Evolutionary conservation across 1,284 basidiomycete genomes (phyloP).

Genomic region (Coniophora puteana): DNA sequence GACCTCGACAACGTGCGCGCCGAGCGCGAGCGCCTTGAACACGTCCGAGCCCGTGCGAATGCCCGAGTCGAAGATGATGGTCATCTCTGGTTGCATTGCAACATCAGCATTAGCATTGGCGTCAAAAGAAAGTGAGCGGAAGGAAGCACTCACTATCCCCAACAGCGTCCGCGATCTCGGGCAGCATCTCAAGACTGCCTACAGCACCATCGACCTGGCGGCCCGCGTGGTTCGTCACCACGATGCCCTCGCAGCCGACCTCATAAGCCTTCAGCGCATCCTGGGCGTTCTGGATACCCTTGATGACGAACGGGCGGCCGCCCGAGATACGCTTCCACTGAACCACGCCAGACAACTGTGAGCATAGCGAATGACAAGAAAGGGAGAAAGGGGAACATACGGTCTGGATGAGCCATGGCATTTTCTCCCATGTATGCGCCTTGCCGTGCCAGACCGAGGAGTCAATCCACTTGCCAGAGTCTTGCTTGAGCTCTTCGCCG

Average conservation of each 20-base stretch:
- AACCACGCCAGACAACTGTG: background rate
- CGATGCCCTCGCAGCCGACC: conserved; percentile 54
- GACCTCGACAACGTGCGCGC: conserved; percentile 43
- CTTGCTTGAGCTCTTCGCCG: conserved; percentile 38
- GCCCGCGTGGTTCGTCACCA: conserved; percentile 60
- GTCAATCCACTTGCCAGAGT: conserved; percentile 54
- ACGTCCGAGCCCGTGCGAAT: conserved; percentile 53
- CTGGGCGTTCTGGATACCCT: conserved; percentile 50
- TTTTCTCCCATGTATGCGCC: conserved; percentile 53
- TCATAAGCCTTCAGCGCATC: conserved; percentile 49
- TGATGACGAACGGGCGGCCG: conserved; percentile 53
- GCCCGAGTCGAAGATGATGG: conserved; percentile 60
- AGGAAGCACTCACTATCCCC: conserved; percentile 35
- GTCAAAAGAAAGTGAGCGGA: background rate
- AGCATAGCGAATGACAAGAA: conserved; percentile 8
- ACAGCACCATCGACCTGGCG: conserved; percentile 60
- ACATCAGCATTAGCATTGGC: background rate
- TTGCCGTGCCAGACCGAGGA: conserved; percentile 55
- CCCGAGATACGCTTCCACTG: conserved; percentile 53
- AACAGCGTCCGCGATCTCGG: conserved; percentile 49
- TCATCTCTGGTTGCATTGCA: conserved; percentile 37
- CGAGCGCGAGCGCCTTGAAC: conserved; percentile 53
- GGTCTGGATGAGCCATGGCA: conserved; percentile 44
- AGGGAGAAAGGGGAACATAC: conserved; percentile 18
- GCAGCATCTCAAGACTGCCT: conserved; percentile 48